These are phyloP conservation scores for Fragaria iinumae DNA, from an alignment of 306 rosid species.

Conservation along the genomic window DNA sequence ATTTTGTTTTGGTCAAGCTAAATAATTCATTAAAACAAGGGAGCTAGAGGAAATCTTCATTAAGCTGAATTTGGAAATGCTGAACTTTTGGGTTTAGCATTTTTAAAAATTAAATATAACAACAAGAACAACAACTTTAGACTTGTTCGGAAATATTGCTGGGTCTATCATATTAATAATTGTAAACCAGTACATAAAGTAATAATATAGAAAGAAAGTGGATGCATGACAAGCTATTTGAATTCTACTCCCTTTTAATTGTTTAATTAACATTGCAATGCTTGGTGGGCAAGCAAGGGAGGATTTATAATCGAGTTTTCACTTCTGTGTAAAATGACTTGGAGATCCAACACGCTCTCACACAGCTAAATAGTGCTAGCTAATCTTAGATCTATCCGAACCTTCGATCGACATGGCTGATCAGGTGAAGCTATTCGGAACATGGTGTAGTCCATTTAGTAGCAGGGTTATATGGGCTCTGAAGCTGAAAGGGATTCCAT, in stretches of 20 bases:
- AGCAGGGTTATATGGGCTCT: slow-evolving; percentile 49
- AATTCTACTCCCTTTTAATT: not conserved
- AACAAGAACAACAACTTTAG: too few species aligned
- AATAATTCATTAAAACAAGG: too few species aligned
- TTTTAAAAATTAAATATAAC: too few species aligned
- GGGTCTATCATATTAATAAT: too few species aligned
- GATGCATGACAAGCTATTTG: not conserved
- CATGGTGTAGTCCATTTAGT: slow-evolving; percentile 46
- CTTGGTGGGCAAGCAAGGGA: not conserved
- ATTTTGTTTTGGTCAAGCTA: too few species aligned
- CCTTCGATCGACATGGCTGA: slow-evolving; percentile 20
- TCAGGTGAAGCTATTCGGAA: slow-evolving; percentile 40
- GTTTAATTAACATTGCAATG: not conserved
- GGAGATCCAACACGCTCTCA: not conserved
- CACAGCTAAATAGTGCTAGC: not conserved
- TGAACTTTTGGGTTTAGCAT: too few species aligned
- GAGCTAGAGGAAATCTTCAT: too few species aligned
- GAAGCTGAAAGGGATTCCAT: slow-evolving; percentile 47
- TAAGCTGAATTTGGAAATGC: too few species aligned
- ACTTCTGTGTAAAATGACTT: not conserved
- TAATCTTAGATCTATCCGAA: not conserved
- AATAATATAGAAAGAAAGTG: too few species aligned
- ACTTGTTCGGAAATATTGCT: too few species aligned
- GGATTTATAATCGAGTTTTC: not conserved
- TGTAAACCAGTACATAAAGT: too few species aligned